Conservation (phyloP, 345 rosid genomes). For the Gossypium rotundifolium region DNA sequence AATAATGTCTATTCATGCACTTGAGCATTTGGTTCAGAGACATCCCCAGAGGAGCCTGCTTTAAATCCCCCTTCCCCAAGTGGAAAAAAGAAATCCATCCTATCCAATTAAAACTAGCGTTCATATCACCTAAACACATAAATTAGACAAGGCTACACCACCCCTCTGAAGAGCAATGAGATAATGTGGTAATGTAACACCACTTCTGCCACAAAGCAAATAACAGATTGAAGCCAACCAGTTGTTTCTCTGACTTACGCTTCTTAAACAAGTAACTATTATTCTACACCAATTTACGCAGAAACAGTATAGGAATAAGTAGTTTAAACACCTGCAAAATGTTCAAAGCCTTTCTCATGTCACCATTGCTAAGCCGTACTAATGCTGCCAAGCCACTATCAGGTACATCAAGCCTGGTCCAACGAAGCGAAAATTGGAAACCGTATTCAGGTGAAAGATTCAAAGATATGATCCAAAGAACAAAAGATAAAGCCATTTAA, state of each 20-base stretch:
- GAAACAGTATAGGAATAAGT: background rate
- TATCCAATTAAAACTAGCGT: background rate
- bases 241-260: background rate
- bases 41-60: background rate
- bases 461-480: background rate
- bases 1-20: background rate
- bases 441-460: background rate
- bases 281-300: background rate
- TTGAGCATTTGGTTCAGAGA: background rate
- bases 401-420: conserved; percentile 67
- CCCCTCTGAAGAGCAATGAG: background rate
- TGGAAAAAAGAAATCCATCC: background rate
- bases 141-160: background rate
- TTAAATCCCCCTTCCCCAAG: background rate
- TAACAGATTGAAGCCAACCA: background rate
- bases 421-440: conserved; percentile 4
- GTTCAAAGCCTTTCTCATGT: conserved; percentile 98
- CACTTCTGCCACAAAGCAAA: background rate
- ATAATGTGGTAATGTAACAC: background rate
- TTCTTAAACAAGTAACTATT: background rate
- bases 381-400: conserved; percentile 76
- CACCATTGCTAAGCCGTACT: conserved; percentile 88
- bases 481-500: background rate
- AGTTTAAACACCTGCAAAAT: conserved; percentile 69
- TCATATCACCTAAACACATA: background rate